Base-by-base conservation (phyloP, 768 basidiomycete genomes). In the Agaricus blazei region DNA sequence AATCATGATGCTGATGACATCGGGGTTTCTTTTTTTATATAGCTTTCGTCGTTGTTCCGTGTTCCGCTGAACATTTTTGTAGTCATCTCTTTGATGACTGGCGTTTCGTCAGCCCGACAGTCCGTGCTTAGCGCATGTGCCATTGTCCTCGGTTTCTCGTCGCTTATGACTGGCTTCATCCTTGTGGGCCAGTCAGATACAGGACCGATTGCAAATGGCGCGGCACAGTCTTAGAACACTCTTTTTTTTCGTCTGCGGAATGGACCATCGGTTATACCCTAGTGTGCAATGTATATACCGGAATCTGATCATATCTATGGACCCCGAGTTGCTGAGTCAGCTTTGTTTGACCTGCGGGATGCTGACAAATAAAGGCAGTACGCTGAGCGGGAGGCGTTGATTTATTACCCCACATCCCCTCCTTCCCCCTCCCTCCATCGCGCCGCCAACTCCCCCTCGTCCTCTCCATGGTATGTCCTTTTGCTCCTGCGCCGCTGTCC, bases 21-120 rank as follows among this genome's bases (percentile, higher is more conserved):
- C 9, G 14, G 19, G 56, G 28, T 48, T 42, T 14, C 7, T 19
- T 48, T 29, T 34, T 3, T 34, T 34, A 23, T 11, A 38, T 58
- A 88, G 86, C 68, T 88, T 5, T 84, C 85, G 0, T 79, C 86
- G 2, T 70, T 90, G 5, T 88, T 88, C 71, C 81, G 88, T 7
- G 85, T 89, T 4, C 87, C 88, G 1, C 75, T 90, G 47, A 89
- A 89, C 66, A 60, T 85, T 4, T 88, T 90, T 58, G 88, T 89
- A 31, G 83, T 87, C 40, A 75, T 82, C 14, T 81, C 86, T 1
- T 75, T 88, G 28, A 67, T 88, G 61, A 87, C 82, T 2, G 87
- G 86, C 2, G 83, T 87, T 23, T 85, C 83, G 0, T 79, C 79
- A 9, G 85, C 87, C 14, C 78, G 87, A 7, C 70, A 75, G 37